phyloP scores from a whole-genome alignment of 225 moss, liverwort and hornwort species.

The Sphagnum tenellum region DNA sequence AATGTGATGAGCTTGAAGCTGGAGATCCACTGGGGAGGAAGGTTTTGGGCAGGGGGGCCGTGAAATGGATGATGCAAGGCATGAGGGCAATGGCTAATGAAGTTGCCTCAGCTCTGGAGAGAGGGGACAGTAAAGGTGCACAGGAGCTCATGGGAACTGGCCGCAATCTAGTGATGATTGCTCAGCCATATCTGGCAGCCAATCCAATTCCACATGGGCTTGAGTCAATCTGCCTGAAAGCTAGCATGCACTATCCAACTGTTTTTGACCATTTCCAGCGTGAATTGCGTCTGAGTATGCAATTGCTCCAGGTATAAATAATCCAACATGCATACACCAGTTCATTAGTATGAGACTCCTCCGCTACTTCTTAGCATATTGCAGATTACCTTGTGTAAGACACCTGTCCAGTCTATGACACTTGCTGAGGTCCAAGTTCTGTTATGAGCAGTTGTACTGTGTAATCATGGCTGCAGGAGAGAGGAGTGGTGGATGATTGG shows the following conservation, averaged over 20 bases:
- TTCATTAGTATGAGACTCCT: too few species aligned
- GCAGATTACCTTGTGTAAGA: too few species aligned
- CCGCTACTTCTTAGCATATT: too few species aligned
- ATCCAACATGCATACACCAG: too few species aligned
- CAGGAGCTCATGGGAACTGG: slow-evolving; percentile 62
- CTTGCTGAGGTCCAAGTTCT: too few species aligned
- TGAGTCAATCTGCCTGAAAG: slow-evolving; percentile 65
- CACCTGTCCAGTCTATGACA: too few species aligned
- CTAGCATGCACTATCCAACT: slow-evolving; percentile 84
- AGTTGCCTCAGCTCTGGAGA: slow-evolving; percentile 59
- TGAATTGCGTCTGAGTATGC: slow-evolving; percentile 58
- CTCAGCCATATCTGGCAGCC: slow-evolving; percentile 69
- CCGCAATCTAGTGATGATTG: slow-evolving; percentile 56
- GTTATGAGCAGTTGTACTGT: slow-evolving; percentile 1
- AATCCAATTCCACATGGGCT: slow-evolving; percentile 78
- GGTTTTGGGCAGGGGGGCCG: slow-evolving; percentile 57
- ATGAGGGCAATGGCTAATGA: slow-evolving; percentile 49
- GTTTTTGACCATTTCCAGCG: slow-evolving; percentile 88
- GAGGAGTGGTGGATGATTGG: slow-evolving; percentile 66
- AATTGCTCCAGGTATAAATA: slow-evolving; percentile 29
- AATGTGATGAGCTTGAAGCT: not conserved
- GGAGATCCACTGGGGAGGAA: slow-evolving; percentile 72
- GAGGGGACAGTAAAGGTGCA: slow-evolving; percentile 37
- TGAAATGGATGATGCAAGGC: slow-evolving; percentile 72
- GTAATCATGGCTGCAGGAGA: slow-evolving; percentile 28